These are phyloP conservation scores for Combretum micranthum DNA, from an alignment of 345 rosid genomes.

Conservation along the genomic window DNA sequence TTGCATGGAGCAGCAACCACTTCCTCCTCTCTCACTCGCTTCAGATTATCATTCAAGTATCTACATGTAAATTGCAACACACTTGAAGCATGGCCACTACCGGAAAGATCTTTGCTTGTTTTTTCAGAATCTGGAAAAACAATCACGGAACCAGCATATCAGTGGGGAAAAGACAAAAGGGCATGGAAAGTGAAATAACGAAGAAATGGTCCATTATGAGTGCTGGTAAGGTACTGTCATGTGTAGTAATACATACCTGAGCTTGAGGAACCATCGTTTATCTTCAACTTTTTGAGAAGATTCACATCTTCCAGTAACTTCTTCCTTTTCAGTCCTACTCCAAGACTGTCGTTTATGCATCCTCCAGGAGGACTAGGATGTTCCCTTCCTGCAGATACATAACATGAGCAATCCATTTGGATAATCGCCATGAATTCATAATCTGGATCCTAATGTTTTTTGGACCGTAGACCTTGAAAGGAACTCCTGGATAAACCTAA, in stretches of 20 bases:
- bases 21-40: constrained; percentile 49
- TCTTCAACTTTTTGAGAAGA: constrained; percentile 48
- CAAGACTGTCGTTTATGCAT: constrained; percentile 1
- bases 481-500: no score
- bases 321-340: constrained; percentile 44
- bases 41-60: constrained; percentile 19
- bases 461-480: no score
- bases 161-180: not conserved
- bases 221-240: no score
- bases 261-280: constrained; percentile 27
- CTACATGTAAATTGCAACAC: constrained; percentile 23
- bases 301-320: constrained; percentile 26
- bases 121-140: not conserved
- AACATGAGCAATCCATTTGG: no score
- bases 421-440: no score
- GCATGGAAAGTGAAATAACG: no score
- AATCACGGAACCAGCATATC: not conserved
- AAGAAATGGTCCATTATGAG: no score
- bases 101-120: not conserved
- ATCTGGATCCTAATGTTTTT: no score
- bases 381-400: constrained; percentile 16
- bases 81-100: constrained; percentile 11
- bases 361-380: constrained; percentile 5
- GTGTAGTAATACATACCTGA: not conserved
- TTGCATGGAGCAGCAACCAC: constrained; percentile 36